Conservation (phyloP, 164 flowering plant genomes). For the Vitis rupestris region DNA sequence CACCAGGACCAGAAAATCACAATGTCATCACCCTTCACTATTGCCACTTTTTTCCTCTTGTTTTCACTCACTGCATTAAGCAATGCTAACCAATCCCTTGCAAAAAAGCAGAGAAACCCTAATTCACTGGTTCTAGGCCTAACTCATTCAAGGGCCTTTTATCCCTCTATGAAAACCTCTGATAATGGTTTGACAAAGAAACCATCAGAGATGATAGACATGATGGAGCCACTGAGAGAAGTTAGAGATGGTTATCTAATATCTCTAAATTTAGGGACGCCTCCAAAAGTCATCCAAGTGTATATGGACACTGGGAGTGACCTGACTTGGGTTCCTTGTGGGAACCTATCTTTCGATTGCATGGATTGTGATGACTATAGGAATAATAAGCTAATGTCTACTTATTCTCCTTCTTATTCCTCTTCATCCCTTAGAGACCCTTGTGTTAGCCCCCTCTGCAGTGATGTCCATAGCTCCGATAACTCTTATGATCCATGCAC, state of each 20-base stretch:
- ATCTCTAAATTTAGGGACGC: slow-evolving; percentile 62
- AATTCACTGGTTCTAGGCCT: slow-evolving; percentile 49
- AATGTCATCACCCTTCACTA: slow-evolving; percentile 3
- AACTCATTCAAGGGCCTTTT: slow-evolving; percentile 34
- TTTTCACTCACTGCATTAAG: slow-evolving; percentile 4
- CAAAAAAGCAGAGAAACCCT: slow-evolving; percentile 18
- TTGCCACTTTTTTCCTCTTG: slow-evolving; percentile 12
- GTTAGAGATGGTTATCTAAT: slow-evolving; percentile 69
- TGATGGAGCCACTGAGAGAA: slow-evolving; percentile 60
- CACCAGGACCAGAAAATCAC: neutral
- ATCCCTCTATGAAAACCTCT: slow-evolving; percentile 14
- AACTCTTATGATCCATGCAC: slow-evolving; percentile 57
- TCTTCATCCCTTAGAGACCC: slow-evolving; percentile 50
- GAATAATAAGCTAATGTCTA: slow-evolving; percentile 30
- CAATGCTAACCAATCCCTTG: slow-evolving; percentile 26
- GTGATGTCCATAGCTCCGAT: slow-evolving; percentile 63
- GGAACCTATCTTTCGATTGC: slow-evolving; percentile 66
- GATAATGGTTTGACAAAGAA: neutral
- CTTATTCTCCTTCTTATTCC: slow-evolving; percentile 56
- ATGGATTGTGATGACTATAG: slow-evolving; percentile 59
- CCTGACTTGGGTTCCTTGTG: slow-evolving; percentile 86
- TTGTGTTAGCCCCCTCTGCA: slow-evolving; percentile 52
- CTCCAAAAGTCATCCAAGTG: slow-evolving; percentile 63
- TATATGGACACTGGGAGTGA: slow-evolving; percentile 84
- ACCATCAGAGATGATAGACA: slow-evolving; percentile 28